Percentiles rank a stretch among this genome's conserved stretches.
phyloP scores from a whole-genome alignment of 306 rosid species.

The Rosa lucieae region DNA sequence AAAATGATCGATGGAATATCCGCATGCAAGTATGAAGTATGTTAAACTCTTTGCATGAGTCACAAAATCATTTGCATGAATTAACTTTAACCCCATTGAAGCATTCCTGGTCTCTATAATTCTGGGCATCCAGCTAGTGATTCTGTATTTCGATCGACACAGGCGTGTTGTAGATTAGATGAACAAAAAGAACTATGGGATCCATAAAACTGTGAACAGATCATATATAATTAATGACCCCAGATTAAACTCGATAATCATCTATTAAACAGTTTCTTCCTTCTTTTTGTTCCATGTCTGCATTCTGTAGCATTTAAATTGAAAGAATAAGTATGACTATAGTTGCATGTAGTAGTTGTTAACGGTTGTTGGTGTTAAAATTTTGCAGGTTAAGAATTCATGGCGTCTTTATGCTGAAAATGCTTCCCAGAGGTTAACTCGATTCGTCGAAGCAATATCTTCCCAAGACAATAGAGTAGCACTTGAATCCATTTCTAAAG shows the following conservation, averaged over 20 bases:
- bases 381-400: slow-evolving; percentile 51
- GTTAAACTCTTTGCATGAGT: neutral
- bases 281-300: neutral
- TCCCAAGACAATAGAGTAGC: slow-evolving; percentile 40
- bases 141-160: too few species aligned
- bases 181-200: neutral
- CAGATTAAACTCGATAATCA: neutral
- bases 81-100: neutral
- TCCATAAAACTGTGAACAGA: neutral
- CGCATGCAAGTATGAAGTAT: neutral
- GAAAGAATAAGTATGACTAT: neutral
- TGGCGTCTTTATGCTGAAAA: slow-evolving; percentile 44
- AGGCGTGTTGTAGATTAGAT: neutral
- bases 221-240: neutral
- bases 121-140: neutral
- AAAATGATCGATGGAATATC: neutral
- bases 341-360: neutral
- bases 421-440: slow-evolving; percentile 48
- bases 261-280: neutral
- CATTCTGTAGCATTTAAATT: neutral
- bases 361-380: neutral
- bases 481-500: slow-evolving; percentile 34
- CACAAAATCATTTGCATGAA: neutral
- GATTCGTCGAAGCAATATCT: slow-evolving; percentile 43
- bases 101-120: neutral